Conservation (phyloP, 371 early-diverging fungal genomes). For the Dinochytrium kinnereticum region DNA sequence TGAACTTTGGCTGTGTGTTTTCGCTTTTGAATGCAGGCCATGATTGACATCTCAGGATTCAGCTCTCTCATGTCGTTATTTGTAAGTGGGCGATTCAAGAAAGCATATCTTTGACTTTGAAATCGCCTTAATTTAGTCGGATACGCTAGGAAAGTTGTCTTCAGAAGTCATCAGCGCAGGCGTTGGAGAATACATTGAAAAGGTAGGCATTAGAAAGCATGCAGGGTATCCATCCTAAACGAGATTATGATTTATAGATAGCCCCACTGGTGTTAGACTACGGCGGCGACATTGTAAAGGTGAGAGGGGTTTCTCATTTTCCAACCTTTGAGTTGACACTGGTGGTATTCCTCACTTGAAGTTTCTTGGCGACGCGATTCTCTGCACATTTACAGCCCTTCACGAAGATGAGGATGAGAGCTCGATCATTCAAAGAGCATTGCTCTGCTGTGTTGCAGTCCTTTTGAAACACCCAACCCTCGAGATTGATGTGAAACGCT, state of each 20-base stretch:
- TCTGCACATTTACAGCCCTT: not conserved
- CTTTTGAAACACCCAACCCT: not conserved
- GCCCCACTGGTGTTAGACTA: not conserved
- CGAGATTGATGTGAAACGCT: not conserved
- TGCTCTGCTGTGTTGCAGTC: not conserved
- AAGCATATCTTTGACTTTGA: not conserved
- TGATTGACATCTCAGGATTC: slow-evolving; percentile 20
- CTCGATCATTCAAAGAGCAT: not conserved
- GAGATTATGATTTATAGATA: not conserved
- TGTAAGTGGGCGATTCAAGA: not conserved
- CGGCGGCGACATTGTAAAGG: not conserved
- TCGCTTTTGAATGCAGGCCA: slow-evolving; percentile 1
- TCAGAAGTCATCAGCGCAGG: slow-evolving; percentile 13
- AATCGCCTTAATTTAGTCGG: not conserved
- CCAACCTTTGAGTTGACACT: not conserved
- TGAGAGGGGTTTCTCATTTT: not conserved
- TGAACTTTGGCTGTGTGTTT: not conserved
- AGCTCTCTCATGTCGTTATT: not conserved
- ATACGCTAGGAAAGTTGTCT: not conserved
- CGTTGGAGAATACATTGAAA: slow-evolving; percentile 5
- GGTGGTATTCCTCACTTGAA: not conserved
- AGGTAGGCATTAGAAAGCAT: not conserved
- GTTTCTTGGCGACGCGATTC: slow-evolving; percentile 10
- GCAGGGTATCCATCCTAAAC: not conserved
- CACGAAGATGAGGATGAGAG: not conserved